These are phyloP conservation scores for Polygonum aviculare DNA, from an alignment of 148 eudicot species.

Conservation along the genomic window DNA sequence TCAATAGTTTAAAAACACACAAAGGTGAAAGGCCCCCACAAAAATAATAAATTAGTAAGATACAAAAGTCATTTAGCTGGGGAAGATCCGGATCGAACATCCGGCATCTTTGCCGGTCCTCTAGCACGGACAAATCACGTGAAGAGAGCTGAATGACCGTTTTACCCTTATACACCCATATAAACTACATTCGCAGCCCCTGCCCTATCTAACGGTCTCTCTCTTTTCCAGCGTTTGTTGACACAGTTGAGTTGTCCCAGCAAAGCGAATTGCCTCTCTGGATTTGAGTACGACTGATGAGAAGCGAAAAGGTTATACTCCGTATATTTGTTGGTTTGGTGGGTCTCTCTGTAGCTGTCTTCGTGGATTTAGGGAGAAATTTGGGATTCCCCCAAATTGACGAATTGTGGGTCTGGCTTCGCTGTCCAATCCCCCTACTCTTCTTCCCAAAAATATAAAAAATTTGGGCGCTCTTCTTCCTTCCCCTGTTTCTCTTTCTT, in stretches of 20 bases:
- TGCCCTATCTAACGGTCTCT: conserved; percentile 7
- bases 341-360: not conserved
- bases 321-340: not conserved
- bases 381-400: not conserved
- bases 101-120: not conserved
- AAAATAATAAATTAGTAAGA: not conserved
- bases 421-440: conserved; percentile 12
- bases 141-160: not conserved
- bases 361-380: conserved; percentile 9
- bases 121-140: not conserved
- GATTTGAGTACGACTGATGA: not conserved
- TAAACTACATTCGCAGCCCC: not conserved
- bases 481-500: conserved; percentile 12
- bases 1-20: too few species aligned
- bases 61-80: not conserved
- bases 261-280: not conserved
- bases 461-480: conserved; percentile 22
- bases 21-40: not conserved
- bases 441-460: conserved; percentile 26
- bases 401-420: conserved; percentile 6
- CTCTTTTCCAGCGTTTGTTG: not conserved
- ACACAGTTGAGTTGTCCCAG: not conserved
- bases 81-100: conserved; percentile 8
- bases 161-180: not conserved
- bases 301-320: not conserved